These are phyloP conservation scores for Parsonsia alboflavescens DNA, from an alignment of 257 asterid genomes.

Conservation along the genomic window DNA sequence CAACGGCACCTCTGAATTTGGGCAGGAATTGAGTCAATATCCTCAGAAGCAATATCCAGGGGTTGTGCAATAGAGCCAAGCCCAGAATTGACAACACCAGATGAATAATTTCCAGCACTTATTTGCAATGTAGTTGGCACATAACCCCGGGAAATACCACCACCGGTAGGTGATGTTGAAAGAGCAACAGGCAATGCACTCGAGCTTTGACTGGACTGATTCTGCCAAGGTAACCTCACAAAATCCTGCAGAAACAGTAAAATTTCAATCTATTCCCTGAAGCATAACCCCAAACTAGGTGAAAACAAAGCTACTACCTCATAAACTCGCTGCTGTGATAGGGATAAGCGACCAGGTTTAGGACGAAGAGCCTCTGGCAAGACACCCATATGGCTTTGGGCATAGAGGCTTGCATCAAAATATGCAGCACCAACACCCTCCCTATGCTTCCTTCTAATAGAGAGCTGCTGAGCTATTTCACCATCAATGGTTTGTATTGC, in stretches of 20 bases:
- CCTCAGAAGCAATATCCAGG: constrained; percentile 55
- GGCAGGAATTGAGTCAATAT: constrained; percentile 42
- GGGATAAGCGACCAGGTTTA: constrained; percentile 86
- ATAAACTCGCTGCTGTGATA: constrained; percentile 91
- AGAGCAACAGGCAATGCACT: constrained; percentile 64
- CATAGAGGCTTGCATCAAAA: constrained; percentile 60
- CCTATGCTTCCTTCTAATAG: constrained; percentile 71
- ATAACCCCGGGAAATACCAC: constrained; percentile 51
- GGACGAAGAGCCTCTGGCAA: constrained; percentile 97
- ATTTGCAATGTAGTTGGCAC: constrained; percentile 55
- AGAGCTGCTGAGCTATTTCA: constrained; percentile 75
- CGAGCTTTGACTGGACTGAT: constrained; percentile 72
- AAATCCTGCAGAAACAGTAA: constrained; percentile 57
- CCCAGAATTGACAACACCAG: constrained; percentile 55
- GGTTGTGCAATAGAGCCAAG: constrained; percentile 51
- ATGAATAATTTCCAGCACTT: constrained; percentile 42
- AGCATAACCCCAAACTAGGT: not conserved
- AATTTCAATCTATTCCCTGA: not conserved
- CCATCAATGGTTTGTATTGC: constrained; percentile 92
- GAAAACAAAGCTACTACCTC: constrained; percentile 39
- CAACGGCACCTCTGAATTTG: constrained; percentile 59
- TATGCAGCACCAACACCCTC: constrained; percentile 68
- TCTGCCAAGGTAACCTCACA: constrained; percentile 93
- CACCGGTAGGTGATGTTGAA: constrained; percentile 47
- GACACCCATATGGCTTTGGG: constrained; percentile 70